Evolutionary conservation across 768 basidiomycete species (phyloP).

Genomic region (Mycena galopus): DNA sequence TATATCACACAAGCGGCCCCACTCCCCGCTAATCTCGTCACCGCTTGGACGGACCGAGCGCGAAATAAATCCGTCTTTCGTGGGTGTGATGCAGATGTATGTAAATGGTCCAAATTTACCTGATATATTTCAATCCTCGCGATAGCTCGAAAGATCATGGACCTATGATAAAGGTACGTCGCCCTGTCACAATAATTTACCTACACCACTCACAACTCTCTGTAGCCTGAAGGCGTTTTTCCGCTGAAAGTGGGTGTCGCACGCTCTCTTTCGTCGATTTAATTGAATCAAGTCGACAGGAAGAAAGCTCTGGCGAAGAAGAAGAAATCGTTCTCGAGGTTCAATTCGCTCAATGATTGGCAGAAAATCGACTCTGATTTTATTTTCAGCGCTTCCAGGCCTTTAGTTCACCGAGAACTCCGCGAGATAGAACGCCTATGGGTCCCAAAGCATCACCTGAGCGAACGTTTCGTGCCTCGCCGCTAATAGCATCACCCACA

Average conservation of each 20-base stretch:
- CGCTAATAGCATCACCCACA: conserved; percentile 4
- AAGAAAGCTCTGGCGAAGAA: conserved; percentile 10
- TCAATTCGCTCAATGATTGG: background rate
- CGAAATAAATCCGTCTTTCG: too few species aligned
- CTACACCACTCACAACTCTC: background rate
- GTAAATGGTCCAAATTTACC: too few species aligned
- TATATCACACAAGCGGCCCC: conserved; percentile 5
- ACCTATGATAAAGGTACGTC: too few species aligned
- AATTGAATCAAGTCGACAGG: conserved; percentile 5
- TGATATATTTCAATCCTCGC: too few species aligned
- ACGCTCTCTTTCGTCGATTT: conserved; percentile 1
- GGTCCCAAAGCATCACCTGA: conserved; percentile 1
- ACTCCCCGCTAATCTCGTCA: conserved; percentile 12
- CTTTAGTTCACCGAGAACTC: background rate
- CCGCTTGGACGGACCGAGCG: conserved; percentile 6
- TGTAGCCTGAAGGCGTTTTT: conserved; percentile 7
- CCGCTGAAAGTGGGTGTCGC: background rate
- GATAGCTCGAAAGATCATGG: too few species aligned
- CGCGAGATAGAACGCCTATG: conserved; percentile 4
- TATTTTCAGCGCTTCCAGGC: background rate
- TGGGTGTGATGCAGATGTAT: too few species aligned
- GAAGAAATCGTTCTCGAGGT: conserved; percentile 10
- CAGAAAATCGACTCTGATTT: conserved; percentile 3
- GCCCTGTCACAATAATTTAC: background rate
- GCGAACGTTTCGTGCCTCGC: background rate